Percentiles rank a stretch among this genome's conserved stretches.
Evolutionary conservation across 139 green algal species (phyloP).

Genomic region (Deuterostichococcus epilithicus): DNA sequence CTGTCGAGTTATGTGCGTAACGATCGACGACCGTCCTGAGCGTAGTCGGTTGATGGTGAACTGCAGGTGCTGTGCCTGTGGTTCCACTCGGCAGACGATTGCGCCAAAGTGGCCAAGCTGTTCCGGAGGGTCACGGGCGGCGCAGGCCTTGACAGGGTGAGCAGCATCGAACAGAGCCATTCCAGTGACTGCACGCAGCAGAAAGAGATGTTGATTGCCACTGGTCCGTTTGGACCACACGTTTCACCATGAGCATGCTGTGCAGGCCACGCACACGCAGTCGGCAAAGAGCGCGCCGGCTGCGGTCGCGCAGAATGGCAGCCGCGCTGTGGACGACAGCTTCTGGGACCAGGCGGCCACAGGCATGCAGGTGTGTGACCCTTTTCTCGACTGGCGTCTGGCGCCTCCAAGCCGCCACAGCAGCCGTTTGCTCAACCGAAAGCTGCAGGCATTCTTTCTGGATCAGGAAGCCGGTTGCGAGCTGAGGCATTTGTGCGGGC

Average conservation of each 20-base stretch:
- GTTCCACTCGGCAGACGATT: conserved; percentile 84
- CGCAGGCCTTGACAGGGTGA: neutral
- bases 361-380: neutral
- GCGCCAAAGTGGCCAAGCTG: conserved; percentile 55
- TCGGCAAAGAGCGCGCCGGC: neutral
- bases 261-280: neutral
- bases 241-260: neutral
- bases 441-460: neutral
- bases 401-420: neutral
- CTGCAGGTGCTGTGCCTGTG: conserved; percentile 82
- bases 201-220: neutral
- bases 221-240: conserved; percentile 5
- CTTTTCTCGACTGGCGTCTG: neutral
- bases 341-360: conserved; percentile 2
- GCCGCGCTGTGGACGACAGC: neutral
- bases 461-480: neutral
- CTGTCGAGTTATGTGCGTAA: neutral
- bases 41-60: neutral
- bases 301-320: neutral
- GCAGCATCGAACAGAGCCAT: neutral
- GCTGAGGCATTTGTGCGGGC: neutral
- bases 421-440: neutral
- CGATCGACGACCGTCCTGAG: conserved; percentile 1
- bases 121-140: conserved; percentile 49
- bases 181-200: neutral